phyloP scores from a whole-genome alignment of 345 rosid genomes.

The Viola odorata region DNA sequence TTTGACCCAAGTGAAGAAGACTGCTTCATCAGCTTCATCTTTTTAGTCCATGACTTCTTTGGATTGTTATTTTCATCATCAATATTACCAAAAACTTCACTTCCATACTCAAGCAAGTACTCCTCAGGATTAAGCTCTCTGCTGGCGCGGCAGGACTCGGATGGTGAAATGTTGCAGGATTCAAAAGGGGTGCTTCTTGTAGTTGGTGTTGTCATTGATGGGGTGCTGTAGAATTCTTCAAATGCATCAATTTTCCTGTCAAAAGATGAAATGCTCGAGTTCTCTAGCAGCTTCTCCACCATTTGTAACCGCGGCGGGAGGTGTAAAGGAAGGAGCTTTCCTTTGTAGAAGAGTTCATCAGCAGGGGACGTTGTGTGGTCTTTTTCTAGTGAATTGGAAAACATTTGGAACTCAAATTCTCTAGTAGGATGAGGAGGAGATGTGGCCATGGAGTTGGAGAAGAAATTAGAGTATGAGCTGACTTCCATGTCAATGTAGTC shows the following conservation, averaged over 20 bases:
- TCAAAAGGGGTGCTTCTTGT: slow-evolving; percentile 67
- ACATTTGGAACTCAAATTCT: slow-evolving; percentile 90
- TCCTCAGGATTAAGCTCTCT: slow-evolving; percentile 64
- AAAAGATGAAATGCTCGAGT: slow-evolving; percentile 13
- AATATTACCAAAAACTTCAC: slow-evolving; percentile 18
- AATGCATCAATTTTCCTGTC: slow-evolving; percentile 23
- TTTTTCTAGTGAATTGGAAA: slow-evolving; percentile 43
- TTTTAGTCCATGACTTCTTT: slow-evolving; percentile 65
- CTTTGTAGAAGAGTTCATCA: slow-evolving; percentile 93
- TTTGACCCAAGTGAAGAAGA: slow-evolving; percentile 51
- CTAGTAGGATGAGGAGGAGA: slow-evolving; percentile 38
- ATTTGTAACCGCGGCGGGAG: slow-evolving; percentile 79
- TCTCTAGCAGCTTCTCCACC: slow-evolving; percentile 65
- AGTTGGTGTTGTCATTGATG: slow-evolving; percentile 52
- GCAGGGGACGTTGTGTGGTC: slow-evolving; percentile 56
- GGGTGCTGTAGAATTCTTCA: slow-evolving; percentile 61
- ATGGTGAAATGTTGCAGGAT: slow-evolving; percentile 78
- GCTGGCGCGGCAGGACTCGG: slow-evolving; percentile 66
- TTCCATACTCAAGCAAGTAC: slow-evolving; percentile 34
- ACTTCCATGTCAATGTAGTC: slow-evolving; percentile 92
- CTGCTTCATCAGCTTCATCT: slow-evolving; percentile 41
- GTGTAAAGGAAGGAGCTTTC: slow-evolving; percentile 94
- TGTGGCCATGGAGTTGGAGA: slow-evolving; percentile 25
- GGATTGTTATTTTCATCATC: slow-evolving; percentile 23
- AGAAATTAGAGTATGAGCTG: slow-evolving; percentile 46